Evolutionary conservation across 2,329 filamentous ascomycete species (phyloP), one percentile per base, ranked within the genome.

Genomic region (Monascus ruber): DNA sequence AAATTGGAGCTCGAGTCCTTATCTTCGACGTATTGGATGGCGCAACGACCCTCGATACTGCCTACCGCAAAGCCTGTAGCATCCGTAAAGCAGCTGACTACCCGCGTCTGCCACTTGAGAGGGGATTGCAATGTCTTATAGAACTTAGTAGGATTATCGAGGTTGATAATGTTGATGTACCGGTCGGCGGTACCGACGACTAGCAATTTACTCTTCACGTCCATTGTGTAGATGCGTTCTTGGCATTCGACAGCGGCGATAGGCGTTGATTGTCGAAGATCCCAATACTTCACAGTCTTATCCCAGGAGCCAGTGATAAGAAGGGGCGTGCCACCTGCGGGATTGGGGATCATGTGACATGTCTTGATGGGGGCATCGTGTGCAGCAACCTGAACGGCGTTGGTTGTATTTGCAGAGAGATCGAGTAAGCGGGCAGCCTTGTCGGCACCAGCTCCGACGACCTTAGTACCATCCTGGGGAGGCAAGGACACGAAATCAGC

Each of bases 21-120:
- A 33, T 98, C 91, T 55, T 98, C 89, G 29, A 95, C 86, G 54
- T 98, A 96, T 60, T 98, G 91, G 47, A 98, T 98, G 1, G 91
- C 91, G 61, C 91, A 98, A 40, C 91, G 83, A 26, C 91, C 91
- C 62, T 98, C 91, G 53, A 98, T 94, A 58, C 85, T 94, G 39
- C 91, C 91, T 37, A 98, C 85, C 1, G 91, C 91, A 56, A 94
- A 98, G 5, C 91, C 91, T 1, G 79, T 80, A 5, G 86, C 83
- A 59, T 98, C 89, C 9, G 81, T 79, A 62, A 98, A 98, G 70
- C 89, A 96, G 68, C 83, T 91, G 37, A 96, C 85, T 8, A 93
- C 86, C 42, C 89, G 74, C 1, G 91, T 98, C 72, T 98, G 91
- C 86, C 88, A 98, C 69, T 98, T 98, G 34, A 98, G 74, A 3